phyloP scores from a whole-genome alignment of 2,329 filamentous ascomycete genomes.

The Xenoacremonium recifei region DNA sequence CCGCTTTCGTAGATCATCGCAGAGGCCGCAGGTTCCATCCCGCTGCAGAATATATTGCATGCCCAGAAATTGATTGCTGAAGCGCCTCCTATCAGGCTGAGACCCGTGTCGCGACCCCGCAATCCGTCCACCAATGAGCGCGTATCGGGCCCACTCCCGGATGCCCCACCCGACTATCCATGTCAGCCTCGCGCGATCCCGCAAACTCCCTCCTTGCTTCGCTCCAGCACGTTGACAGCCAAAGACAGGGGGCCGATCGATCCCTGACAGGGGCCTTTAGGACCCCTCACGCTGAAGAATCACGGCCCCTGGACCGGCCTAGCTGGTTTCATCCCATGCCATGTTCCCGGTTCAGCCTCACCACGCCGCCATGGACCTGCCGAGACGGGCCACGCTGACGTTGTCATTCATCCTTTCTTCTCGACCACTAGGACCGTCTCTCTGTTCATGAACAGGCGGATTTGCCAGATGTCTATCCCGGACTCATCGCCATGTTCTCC shows the following conservation, averaged over 20 bases:
- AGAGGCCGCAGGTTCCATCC: too few species aligned
- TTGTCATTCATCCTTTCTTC: too few species aligned
- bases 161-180: background rate
- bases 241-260: too few species aligned
- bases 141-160: background rate
- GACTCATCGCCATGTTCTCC: slow-evolving; percentile 56
- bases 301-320: background rate
- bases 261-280: too few species aligned
- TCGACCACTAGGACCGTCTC: too few species aligned
- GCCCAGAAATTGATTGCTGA: background rate
- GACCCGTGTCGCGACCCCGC: background rate
- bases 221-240: too few species aligned
- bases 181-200: slow-evolving; percentile 1
- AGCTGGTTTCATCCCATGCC: background rate
- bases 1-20: too few species aligned
- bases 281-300: background rate
- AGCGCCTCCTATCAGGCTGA: background rate
- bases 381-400: too few species aligned
- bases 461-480: too few species aligned
- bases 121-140: slow-evolving; percentile 1
- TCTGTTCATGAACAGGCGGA: too few species aligned
- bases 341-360: background rate
- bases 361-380: too few species aligned
- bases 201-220: too few species aligned
- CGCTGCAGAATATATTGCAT: background rate